These are phyloP conservation scores for Boechera retrofracta DNA, from an alignment of 345 rosid species.

Conservation along the genomic window DNA sequence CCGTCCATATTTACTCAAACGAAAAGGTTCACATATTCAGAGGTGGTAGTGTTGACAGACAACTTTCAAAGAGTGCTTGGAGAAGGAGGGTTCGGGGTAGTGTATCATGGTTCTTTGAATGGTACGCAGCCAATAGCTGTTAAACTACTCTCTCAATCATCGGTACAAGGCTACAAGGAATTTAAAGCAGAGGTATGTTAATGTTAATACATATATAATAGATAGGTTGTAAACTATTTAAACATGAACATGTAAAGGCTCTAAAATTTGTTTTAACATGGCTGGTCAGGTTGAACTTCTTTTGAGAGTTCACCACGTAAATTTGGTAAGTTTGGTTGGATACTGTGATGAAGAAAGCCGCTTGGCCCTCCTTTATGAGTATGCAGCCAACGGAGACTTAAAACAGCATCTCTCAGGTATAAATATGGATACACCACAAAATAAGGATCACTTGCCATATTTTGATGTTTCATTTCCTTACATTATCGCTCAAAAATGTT, in stretches of 20 bases:
- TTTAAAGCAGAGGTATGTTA: slow-evolving; percentile 45
- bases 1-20: neutral
- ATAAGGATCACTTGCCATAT: neutral
- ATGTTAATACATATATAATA: neutral
- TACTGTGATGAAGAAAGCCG: slow-evolving; percentile 40
- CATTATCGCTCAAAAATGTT: neutral
- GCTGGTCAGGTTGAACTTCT: slow-evolving; percentile 29
- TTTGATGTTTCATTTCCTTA: neutral
- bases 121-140: slow-evolving; percentile 39
- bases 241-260: neutral
- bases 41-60: slow-evolving; percentile 35
- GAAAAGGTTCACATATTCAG: slow-evolving; percentile 31
- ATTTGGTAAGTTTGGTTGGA: slow-evolving; percentile 43
- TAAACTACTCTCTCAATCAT: slow-evolving; percentile 25
- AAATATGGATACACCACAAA: neutral
- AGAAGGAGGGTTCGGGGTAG: slow-evolving; percentile 49
- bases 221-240: neutral
- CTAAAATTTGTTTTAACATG: neutral
- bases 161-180: slow-evolving; percentile 41
- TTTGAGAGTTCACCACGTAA: slow-evolving; percentile 47
- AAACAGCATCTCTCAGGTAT: slow-evolving; percentile 28
- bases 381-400: slow-evolving; percentile 37
- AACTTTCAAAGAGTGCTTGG: slow-evolving; percentile 46
- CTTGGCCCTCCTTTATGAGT: slow-evolving; percentile 48
- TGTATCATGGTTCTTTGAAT: slow-evolving; percentile 44